phyloP scores from a whole-genome alignment of 371 early-diverging fungal species.

The Capillidium heterosporum region DNA sequence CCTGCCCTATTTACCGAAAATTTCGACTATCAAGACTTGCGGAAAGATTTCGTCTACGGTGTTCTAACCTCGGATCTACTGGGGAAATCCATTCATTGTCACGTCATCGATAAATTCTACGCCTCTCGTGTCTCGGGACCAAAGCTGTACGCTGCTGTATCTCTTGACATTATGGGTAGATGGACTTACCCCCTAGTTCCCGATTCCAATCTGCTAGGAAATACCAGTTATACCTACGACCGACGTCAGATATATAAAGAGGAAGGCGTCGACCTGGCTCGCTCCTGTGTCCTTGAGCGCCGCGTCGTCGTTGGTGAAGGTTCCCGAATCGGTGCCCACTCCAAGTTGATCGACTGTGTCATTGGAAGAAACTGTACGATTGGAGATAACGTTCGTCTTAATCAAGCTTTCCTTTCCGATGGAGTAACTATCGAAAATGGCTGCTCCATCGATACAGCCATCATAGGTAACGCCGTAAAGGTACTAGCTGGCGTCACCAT shows the following conservation, averaged over 20 bases:
- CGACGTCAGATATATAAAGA: conserved; percentile 78
- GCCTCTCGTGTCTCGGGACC: conserved; percentile 67
- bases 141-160: conserved; percentile 65
- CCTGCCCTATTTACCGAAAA: conserved; percentile 91
- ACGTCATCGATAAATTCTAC: conserved; percentile 59
- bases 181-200: conserved; percentile 90
- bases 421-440: conserved; percentile 42
- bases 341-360: conserved; percentile 48
- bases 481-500: conserved; percentile 43
- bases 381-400: conserved; percentile 26
- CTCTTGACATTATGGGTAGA: conserved; percentile 71
- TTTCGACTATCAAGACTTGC: conserved; percentile 88
- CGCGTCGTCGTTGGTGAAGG: conserved; percentile 66
- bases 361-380: conserved; percentile 73
- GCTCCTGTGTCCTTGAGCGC: conserved; percentile 5
- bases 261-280: conserved; percentile 41
- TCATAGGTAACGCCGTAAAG: conserved; percentile 50
- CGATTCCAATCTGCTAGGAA: conserved; percentile 56
- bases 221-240: conserved; percentile 43
- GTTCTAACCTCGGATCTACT: conserved; percentile 79
- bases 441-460: conserved; percentile 38
- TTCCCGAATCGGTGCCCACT: conserved; percentile 54
- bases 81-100: conserved; percentile 69
- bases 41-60: conserved; percentile 80
- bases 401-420: conserved; percentile 75